Evolutionary conservation across 495 filamentous ascomycete species (phyloP).

Genomic region (Aspergillus carlsbadensis): DNA sequence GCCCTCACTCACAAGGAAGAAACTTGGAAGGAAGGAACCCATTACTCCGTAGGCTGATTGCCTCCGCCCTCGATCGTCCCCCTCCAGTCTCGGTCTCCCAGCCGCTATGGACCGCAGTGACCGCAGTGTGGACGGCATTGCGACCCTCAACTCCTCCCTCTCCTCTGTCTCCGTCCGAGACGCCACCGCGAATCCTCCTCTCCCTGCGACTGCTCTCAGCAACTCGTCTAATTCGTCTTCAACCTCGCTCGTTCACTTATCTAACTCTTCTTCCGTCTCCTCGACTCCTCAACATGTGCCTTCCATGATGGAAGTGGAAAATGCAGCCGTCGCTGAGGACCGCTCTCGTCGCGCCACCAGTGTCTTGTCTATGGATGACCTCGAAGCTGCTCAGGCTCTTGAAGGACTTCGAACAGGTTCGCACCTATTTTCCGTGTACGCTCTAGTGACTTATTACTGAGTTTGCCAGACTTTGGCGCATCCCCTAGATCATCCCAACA

Average conservation of each 20-base stretch:
- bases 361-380: constrained; percentile 74
- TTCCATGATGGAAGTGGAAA: constrained; percentile 44
- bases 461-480: constrained; percentile 30
- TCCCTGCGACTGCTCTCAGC: constrained; percentile 10
- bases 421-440: constrained; percentile 3
- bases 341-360: constrained; percentile 46
- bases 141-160: constrained; percentile 18
- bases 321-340: constrained; percentile 32
- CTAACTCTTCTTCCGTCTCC: constrained; percentile 13
- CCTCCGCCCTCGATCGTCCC: constrained; percentile 1
- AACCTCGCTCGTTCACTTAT: constrained; percentile 8
- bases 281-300: constrained; percentile 31
- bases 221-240: constrained; percentile 13
- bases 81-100: background rate
- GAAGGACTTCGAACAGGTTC: constrained; percentile 79
- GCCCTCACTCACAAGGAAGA: constrained; percentile 5
- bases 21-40: no score
- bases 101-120: constrained; percentile 27
- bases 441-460: background rate
- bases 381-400: constrained; percentile 85
- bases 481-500: constrained; percentile 33
- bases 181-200: constrained; percentile 17
- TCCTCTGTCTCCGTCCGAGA: constrained; percentile 21
- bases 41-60: background rate
- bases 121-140: constrained; percentile 20